Percentiles rank a stretch among this genome's conserved stretches.
Evolutionary conservation across 1,139 yeast species (phyloP).

Genomic region (Pichia sp.): DNA sequence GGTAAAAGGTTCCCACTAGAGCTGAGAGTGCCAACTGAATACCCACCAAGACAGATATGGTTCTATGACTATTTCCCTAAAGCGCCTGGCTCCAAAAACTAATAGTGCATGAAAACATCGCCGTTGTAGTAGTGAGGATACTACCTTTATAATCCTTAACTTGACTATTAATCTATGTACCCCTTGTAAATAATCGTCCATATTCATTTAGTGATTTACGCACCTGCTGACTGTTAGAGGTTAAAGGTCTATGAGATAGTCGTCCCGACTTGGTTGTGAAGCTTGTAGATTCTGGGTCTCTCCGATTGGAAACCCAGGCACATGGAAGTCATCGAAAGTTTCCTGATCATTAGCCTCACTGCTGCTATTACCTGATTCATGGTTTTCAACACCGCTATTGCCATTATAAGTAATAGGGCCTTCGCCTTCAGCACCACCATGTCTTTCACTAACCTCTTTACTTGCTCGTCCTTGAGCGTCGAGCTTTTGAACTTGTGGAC

Average conservation of each 20-base stretch:
- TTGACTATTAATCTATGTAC: neutral
- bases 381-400: neutral
- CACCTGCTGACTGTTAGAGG: neutral
- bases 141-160: neutral
- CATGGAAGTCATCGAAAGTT: neutral
- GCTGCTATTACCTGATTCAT: neutral
- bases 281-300: neutral
- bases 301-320: neutral
- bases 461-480: no score
- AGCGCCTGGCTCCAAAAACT: neutral
- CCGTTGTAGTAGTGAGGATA: neutral
- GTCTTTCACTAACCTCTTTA: neutral
- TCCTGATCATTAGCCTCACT: neutral
- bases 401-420: neutral
- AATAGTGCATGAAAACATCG: neutral
- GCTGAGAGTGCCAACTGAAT: constrained; percentile 83
- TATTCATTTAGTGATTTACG: no score
- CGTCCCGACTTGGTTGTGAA: neutral
- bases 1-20: constrained; percentile 68
- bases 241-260: neutral
- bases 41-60: constrained; percentile 84
- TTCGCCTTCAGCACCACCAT: neutral
- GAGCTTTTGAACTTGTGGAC: no score
- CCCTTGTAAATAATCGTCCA: neutral
- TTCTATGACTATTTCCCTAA: constrained; percentile 50